phyloP scores from a whole-genome alignment of 2,329 filamentous ascomycete species.

The Acrocalymma vagum region DNA sequence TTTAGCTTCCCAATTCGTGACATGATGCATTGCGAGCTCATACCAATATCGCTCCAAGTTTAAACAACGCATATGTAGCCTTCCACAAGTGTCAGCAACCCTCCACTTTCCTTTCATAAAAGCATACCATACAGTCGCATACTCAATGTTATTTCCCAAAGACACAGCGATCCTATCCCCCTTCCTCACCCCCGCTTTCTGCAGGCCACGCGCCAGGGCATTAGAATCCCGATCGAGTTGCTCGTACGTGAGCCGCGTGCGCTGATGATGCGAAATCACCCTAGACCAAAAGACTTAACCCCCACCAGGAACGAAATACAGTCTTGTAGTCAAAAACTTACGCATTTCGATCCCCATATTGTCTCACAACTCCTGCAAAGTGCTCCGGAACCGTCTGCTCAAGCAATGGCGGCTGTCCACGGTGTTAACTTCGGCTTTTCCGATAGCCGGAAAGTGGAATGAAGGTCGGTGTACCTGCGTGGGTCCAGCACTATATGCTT shows the following conservation, averaged over 20 bases:
- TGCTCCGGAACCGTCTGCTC: constrained; percentile 75
- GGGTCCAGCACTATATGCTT: constrained; percentile 42
- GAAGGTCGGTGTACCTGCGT: constrained; percentile 42
- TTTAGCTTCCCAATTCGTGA: neutral
- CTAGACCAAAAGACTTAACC: constrained; percentile 40
- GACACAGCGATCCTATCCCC: constrained; percentile 87
- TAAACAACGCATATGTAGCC: constrained; percentile 86
- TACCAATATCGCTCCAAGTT: constrained; percentile 89
- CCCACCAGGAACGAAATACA: neutral
- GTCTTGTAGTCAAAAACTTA: no score
- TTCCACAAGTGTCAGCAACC: constrained; percentile 31
- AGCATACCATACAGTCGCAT: constrained; percentile 69
- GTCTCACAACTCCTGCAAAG: constrained; percentile 71
- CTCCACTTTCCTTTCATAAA: neutral
- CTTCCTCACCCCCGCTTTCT: constrained; percentile 76
- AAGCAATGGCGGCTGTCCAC: constrained; percentile 69
- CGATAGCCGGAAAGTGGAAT: constrained; percentile 6
- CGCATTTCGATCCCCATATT: constrained; percentile 71
- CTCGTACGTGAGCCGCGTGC: constrained; percentile 73
- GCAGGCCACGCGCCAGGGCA: constrained; percentile 74
- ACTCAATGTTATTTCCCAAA: constrained; percentile 85
- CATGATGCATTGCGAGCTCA: constrained; percentile 14
- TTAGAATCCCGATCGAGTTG: constrained; percentile 80
- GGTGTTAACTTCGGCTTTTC: constrained; percentile 14
- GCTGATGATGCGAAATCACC: constrained; percentile 69